Evolutionary conservation across 805 yeast species (phyloP), one percentile per base, ranked within the genome.

Genomic region (Kuraishia floccosa): DNA sequence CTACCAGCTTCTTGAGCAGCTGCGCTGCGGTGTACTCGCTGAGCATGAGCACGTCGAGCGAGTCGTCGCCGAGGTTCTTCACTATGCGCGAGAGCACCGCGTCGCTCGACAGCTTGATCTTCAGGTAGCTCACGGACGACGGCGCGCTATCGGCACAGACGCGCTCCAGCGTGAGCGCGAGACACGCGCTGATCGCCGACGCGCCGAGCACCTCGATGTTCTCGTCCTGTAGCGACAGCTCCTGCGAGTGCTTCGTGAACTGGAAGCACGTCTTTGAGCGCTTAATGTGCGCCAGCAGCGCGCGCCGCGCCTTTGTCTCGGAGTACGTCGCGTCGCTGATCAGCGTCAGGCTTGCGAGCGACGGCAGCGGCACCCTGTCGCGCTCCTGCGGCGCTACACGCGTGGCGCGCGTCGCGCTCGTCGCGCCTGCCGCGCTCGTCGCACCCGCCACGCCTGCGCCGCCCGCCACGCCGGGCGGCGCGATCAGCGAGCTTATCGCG

Each of bases 251-350:
- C 8, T 33, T 38, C 4, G 50, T 42, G 26, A 73, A 58, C 35
- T 69, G 72, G 24, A 68, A 58, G 41, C 85, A 77, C 16, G 80
- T 65, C 36, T 68, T 69, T 5, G 86, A 77, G 29, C 71, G 63
- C 40, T 76, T 79, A 31, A 80, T 66, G 29, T 58, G 62, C 17
- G 55, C 49, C 17, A 70, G 45, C 5, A 70, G 39, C 34, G n/a
- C n/a, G n/a, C n/a, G n/a, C n/a, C n/a, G n/a, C n/a, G n/a, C n/a
- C n/a, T n/a, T n/a, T n/a, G n/a, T n/a, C n/a, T 24, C 27, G 5
- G 27, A 23, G 7, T 6, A 17, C 10, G 4, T n/a, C 14, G 14
- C 11, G 14, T 8, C 27, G 16, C n/a, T n/a, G 27, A 24, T 16
- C 15, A 23, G 25, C 25, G 6, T 13, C 25, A 6, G 13, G 8